These are phyloP conservation scores for Phytopythium aichiense DNA, from an alignment of 352 stramenopile genomes.

Conservation along the genomic window DNA sequence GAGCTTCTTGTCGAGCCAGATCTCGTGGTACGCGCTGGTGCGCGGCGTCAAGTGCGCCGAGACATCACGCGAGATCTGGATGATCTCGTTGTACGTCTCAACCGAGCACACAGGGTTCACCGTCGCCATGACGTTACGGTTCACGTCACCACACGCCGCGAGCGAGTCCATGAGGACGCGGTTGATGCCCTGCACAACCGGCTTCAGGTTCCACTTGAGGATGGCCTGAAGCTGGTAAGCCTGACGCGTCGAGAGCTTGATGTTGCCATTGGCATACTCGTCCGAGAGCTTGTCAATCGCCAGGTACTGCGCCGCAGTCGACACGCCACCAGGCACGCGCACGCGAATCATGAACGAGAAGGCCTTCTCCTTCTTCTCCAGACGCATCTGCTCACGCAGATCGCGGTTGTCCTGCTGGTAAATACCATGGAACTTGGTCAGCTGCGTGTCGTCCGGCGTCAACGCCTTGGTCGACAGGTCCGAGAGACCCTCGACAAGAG, in stretches of 20 bases:
- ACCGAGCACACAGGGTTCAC: slow-evolving; percentile 86
- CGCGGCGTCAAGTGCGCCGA: slow-evolving; percentile 93
- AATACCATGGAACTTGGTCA: slow-evolving; percentile 97
- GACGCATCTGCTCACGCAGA: slow-evolving; percentile 66
- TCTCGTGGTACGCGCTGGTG: slow-evolving; percentile 94
- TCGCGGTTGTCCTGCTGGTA: slow-evolving; percentile 98
- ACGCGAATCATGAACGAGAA: slow-evolving; percentile 98
- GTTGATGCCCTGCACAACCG: slow-evolving; percentile 92
- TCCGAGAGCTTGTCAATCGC: slow-evolving; percentile 92
- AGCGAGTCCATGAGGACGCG: slow-evolving; percentile 92
- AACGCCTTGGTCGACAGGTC: slow-evolving; percentile 75
- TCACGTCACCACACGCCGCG: slow-evolving; percentile 95
- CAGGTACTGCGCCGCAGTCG: slow-evolving; percentile 91
- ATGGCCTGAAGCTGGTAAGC: slow-evolving; percentile 97
- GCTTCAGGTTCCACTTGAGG: slow-evolving; percentile 96
- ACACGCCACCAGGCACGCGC: slow-evolving; percentile 94
- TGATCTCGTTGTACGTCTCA: slow-evolving; percentile 81
- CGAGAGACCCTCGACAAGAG: slow-evolving; percentile 56
- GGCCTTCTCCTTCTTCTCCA: slow-evolving; percentile 86
- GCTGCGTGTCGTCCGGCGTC: slow-evolving; percentile 61
- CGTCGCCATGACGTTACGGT: slow-evolving; percentile 96
- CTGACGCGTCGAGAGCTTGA: slow-evolving; percentile 94
- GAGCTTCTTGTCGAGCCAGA: slow-evolving; percentile 98
- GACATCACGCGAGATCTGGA: slow-evolving; percentile 84
- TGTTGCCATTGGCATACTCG: slow-evolving; percentile 95